phyloP scores from a whole-genome alignment of 352 stramenopile species.

The Phytopythium chamaehyphon region DNA sequence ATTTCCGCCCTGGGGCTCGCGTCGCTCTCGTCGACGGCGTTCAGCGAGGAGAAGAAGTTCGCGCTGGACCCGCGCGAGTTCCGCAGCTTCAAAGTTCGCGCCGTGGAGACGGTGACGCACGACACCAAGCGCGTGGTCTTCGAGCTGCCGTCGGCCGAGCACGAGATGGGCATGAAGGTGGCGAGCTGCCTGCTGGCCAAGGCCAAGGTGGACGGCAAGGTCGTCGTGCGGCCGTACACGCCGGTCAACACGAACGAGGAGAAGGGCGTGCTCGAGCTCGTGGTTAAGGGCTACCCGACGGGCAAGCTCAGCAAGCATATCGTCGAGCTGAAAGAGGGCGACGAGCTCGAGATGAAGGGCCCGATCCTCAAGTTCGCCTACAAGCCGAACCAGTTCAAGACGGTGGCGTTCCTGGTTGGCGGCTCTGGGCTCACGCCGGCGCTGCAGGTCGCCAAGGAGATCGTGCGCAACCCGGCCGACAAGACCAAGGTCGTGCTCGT shows the following conservation, averaged over 20 bases:
- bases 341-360: slow-evolving; percentile 83
- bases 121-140: slow-evolving; percentile 63
- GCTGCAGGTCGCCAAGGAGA: slow-evolving; percentile 72
- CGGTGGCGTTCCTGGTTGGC: slow-evolving; percentile 73
- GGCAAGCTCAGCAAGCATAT: slow-evolving; percentile 86
- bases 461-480: slow-evolving; percentile 73
- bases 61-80: slow-evolving; percentile 58
- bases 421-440: slow-evolving; percentile 82
- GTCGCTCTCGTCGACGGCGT: slow-evolving; percentile 17
- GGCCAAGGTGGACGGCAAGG: slow-evolving; percentile 52
- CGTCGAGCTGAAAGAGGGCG: slow-evolving; percentile 61
- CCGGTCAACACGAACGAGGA: slow-evolving; percentile 70
- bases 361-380: slow-evolving; percentile 86
- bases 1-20: slow-evolving; percentile 8
- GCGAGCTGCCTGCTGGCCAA: slow-evolving; percentile 64
- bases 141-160: slow-evolving; percentile 42
- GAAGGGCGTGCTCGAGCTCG: slow-evolving; percentile 69
- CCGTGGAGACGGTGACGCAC: slow-evolving; percentile 56
- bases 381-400: slow-evolving; percentile 77
- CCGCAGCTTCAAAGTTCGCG: slow-evolving; percentile 55
- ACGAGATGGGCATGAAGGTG: slow-evolving; percentile 62
- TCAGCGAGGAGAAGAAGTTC: slow-evolving; percentile 36
- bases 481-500: slow-evolving; percentile 76
- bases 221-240: slow-evolving; percentile 80
- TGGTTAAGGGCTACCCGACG: slow-evolving; percentile 84